A percentile compares a stretch with the other conserved stretches of the same genome.
These are phyloP conservation scores for Psilocybe mexicana DNA, from an alignment of 1,284 basidiomycete genomes.

Conservation along the genomic window DNA sequence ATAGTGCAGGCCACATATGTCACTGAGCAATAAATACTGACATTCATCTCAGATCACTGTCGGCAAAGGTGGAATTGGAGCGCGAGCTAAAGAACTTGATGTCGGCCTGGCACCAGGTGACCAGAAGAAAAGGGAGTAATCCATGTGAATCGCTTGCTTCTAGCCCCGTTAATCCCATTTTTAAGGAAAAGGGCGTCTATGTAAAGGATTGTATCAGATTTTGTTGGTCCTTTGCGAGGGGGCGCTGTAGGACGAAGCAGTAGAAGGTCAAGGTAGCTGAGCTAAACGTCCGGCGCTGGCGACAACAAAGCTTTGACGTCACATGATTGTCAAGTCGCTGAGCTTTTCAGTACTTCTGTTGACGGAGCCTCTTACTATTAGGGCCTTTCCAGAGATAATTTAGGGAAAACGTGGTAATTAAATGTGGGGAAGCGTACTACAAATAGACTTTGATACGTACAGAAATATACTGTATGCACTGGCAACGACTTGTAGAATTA, in stretches of 20 bases:
- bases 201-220: neutral
- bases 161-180: neutral
- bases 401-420: too few relatives aligned
- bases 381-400: too few relatives aligned
- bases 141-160: constrained; percentile 5
- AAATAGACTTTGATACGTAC: neutral
- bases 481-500: neutral
- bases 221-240: too few relatives aligned
- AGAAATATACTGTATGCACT: neutral
- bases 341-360: too few relatives aligned
- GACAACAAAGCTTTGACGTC: too few relatives aligned
- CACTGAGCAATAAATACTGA: constrained; percentile 7
- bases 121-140: neutral
- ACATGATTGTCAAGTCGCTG: too few relatives aligned
- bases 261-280: too few relatives aligned
- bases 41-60: constrained; percentile 14
- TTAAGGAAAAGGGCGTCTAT: constrained; percentile 7
- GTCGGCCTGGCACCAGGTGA: constrained; percentile 8
- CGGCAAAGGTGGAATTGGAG: constrained; percentile 22
- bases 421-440: neutral
- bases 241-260: too few relatives aligned
- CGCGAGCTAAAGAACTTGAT: constrained; percentile 17
- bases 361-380: too few relatives aligned
- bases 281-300: too few relatives aligned
- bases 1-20: neutral